phyloP scores from a whole-genome alignment of 1,284 basidiomycete species.

The Malassezia yamatoensis region DNA sequence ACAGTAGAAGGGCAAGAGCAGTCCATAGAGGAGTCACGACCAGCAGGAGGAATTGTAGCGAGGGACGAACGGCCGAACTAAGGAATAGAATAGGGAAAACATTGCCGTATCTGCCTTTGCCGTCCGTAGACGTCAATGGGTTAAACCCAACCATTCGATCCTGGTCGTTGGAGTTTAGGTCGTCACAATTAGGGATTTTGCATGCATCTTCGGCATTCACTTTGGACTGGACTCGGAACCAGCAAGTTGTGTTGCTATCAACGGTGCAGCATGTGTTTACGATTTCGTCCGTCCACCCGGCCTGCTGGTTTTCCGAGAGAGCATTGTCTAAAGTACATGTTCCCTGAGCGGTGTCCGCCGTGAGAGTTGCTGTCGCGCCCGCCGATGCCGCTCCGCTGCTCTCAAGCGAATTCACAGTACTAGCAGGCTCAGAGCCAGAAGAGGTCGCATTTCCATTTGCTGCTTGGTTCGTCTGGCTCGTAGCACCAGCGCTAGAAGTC shows the following conservation, averaged over 20 bases:
- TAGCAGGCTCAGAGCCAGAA: background rate
- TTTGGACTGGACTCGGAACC: conserved; percentile 21
- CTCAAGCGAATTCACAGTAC: conserved; percentile 10
- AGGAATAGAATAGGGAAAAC: conserved; percentile 25
- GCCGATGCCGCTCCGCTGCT: conserved; percentile 16
- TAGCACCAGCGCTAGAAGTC: background rate
- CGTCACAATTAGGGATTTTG: conserved; percentile 25
- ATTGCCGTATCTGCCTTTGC: conserved; percentile 29
- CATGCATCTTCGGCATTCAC: conserved; percentile 19
- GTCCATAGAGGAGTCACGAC: conserved; percentile 11
- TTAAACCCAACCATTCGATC: conserved; percentile 24
- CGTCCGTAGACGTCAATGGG: conserved; percentile 26
- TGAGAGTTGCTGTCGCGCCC: conserved; percentile 26
- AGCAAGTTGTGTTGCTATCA: conserved; percentile 20
- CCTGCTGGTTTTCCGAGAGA: conserved; percentile 28
- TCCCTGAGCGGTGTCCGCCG: conserved; percentile 16
- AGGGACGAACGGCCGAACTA: conserved; percentile 4
- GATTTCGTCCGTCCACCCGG: conserved; percentile 28
- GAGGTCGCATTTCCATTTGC: background rate
- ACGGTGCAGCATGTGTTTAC: conserved; percentile 32
- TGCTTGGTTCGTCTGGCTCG: background rate
- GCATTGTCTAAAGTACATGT: conserved; percentile 25
- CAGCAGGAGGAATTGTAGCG: conserved; percentile 8
- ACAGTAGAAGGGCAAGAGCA: conserved; percentile 11
- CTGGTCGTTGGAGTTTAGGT: conserved; percentile 22